Evolutionary conservation across 2,329 filamentous ascomycete genomes (phyloP), one percentile per base, ranked within the genome.

Genomic region (Elsinoe australis): DNA sequence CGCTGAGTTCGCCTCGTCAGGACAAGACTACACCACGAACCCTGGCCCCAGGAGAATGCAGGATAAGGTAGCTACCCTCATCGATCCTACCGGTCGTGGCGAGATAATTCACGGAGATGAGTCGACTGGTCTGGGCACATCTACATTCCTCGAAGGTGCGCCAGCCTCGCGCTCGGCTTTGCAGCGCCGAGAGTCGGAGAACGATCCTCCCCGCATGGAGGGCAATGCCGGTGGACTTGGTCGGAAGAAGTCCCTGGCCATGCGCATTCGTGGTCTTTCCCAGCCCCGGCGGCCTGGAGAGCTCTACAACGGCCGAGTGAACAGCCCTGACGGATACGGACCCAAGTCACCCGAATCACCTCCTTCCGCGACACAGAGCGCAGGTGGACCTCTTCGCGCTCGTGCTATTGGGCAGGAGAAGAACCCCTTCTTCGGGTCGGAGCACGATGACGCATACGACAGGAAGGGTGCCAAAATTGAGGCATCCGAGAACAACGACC

Each of bases 211-310:
- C 61, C 69, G 48, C 66, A 74, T 17, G 68, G 70, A 5, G 53
- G 52, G 53, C 38, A 38, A 51, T 10, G 46, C 62, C 18, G 73
- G 74, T 6, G 83, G 84, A 4, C 67, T 98, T 33, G 80, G 83
- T 56, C 82, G 92, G 52, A 96, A 95, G 75, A 95, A 95, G 72
- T 95, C 89, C 21, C 73, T 98, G 52, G 92, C 88, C 2, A 88
- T 95, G 63, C 85, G 89, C 49, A 84, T 98, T 63, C 83, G 88
- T 32, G 84, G 86, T 54, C 88, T 94, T 59, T 87, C 82, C 63
- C 82, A 81, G 53, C 76, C 76, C n/a, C 77, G 76, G 6, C 78
- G 80, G 42, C 75, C 79, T 18, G 76, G 74, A 51, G 63, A 65
- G 21, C 60, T 55, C 33, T 52, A 49, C 21, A 58, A 56, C 21